Evolutionary conservation across 1,139 yeast species (phyloP).

Genomic region (Scheffersomyces segobiensis): DNA sequence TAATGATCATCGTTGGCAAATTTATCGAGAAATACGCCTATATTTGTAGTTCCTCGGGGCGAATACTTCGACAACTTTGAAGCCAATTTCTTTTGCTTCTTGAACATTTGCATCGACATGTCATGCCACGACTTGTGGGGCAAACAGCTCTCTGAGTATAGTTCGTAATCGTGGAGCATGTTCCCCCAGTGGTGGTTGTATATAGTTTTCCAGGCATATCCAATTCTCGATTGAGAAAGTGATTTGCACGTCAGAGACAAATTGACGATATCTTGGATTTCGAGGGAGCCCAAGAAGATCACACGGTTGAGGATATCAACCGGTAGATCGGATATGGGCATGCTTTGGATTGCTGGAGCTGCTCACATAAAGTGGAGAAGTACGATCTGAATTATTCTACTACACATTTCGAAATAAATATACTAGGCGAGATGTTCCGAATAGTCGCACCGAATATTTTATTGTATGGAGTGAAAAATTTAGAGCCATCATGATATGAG

Average conservation of each 20-base stretch:
- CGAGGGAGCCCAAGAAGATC: conserved; percentile 17
- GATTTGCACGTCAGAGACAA: conserved; percentile 12
- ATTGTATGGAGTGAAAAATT: not conserved
- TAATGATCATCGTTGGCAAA: conserved; percentile 16
- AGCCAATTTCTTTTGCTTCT: conserved; percentile 10
- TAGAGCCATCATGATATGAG: not conserved
- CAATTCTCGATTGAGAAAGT: conserved; percentile 10
- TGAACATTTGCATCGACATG: conserved; percentile 6
- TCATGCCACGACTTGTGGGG: not conserved
- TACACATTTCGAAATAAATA: not conserved
- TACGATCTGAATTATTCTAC: not conserved
- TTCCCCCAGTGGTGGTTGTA: conserved; percentile 13
- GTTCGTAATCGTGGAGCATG: conserved; percentile 11
- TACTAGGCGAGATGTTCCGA: not conserved
- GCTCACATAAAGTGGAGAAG: not conserved
- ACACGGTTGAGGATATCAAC: conserved; percentile 21
- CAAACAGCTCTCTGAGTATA: conserved; percentile 1
- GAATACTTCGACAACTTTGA: conserved; percentile 5
- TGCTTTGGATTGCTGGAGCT: not conserved
- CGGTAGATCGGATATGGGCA: conserved; percentile 7
- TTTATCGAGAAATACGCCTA: conserved; percentile 9
- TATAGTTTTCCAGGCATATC: conserved; percentile 16
- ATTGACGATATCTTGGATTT: conserved; percentile 20
- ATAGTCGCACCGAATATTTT: not conserved
- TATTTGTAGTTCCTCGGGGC: conserved; percentile 9